phyloP scores from a whole-genome alignment of 192 early-diverging fungal species.

The Endogone sp. region DNA sequence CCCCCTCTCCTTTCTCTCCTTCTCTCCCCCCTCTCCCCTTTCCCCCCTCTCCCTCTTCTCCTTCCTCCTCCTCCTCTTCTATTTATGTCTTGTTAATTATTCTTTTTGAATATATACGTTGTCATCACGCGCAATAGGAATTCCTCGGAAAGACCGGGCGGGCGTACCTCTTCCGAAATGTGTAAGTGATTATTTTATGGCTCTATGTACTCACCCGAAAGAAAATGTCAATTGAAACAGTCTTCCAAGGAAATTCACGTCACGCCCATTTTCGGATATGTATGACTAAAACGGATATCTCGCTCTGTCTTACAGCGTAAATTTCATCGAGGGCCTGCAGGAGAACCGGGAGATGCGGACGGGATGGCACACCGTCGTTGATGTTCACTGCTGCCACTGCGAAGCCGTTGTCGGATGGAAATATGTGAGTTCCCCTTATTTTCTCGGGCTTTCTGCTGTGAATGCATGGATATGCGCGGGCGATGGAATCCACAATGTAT shows the following conservation, averaged over 20 bases:
- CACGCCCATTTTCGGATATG: not conserved
- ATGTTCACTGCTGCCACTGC: conserved; percentile 61
- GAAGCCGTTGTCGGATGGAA: conserved; percentile 55
- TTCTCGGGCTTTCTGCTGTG: conserved; percentile 1
- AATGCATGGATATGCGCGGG: too few relatives aligned
- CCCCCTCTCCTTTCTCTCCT: too few relatives aligned
- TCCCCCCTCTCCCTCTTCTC: too few relatives aligned
- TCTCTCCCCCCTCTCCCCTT: too few relatives aligned
- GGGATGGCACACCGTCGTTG: conserved; percentile 67
- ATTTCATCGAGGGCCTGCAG: conserved; percentile 47
- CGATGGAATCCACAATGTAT: too few relatives aligned
- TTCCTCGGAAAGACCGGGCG: conserved; percentile 60
- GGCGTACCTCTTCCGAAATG: conserved; percentile 63
- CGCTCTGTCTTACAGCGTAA: conserved; percentile 40
- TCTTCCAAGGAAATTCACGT: not conserved
- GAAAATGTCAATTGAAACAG: not conserved
- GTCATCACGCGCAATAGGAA: too few relatives aligned
- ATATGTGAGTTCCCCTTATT: conserved; percentile 40
- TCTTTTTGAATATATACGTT: too few relatives aligned
- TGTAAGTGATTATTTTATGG: conserved; percentile 26
- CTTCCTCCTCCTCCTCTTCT: not conserved
- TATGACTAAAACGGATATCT: too few relatives aligned
- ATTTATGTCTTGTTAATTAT: too few relatives aligned
- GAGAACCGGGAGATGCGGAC: conserved; percentile 65
- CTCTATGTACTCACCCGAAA: too few relatives aligned